phyloP scores from a whole-genome alignment of 2,329 filamentous ascomycete genomes.

The Elsinoe necatrix region DNA sequence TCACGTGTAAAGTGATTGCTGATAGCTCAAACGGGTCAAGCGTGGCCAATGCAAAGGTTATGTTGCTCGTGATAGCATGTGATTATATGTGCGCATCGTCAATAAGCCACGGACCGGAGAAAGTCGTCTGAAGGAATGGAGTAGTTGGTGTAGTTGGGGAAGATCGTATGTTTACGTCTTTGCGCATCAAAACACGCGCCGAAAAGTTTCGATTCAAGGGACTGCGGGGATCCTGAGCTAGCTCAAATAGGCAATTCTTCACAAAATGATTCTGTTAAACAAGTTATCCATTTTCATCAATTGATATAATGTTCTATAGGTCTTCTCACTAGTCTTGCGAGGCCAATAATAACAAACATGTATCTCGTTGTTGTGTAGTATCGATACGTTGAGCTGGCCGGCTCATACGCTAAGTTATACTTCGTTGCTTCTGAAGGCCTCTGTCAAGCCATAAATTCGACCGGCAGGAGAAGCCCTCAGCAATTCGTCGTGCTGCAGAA shows the following conservation, averaged over 20 bases:
- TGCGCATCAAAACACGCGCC: constrained; percentile 1
- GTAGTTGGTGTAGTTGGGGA: neutral
- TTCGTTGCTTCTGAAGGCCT: no score
- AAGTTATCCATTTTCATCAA: neutral
- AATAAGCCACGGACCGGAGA: neutral
- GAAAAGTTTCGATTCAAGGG: constrained; percentile 4
- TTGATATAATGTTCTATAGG: neutral
- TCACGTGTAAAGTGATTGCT: constrained; percentile 2
- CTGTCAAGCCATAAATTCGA: no score
- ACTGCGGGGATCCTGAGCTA: neutral
- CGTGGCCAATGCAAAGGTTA: neutral
- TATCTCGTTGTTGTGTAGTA: no score
- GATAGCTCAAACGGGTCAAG: neutral
- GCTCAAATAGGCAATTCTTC: neutral
- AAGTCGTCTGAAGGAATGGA: neutral
- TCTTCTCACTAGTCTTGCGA: neutral
- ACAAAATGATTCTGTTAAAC: neutral
- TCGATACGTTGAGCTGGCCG: no score
- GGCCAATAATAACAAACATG: no score
- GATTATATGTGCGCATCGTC: neutral
- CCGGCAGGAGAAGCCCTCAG: no score
- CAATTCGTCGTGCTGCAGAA: no score
- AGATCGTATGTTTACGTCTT: constrained; percentile 5
- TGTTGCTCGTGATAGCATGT: constrained; percentile 5
- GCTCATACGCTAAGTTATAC: no score